Conservation (phyloP, 2,329 filamentous ascomycete species). For the Massarina eburnea region DNA sequence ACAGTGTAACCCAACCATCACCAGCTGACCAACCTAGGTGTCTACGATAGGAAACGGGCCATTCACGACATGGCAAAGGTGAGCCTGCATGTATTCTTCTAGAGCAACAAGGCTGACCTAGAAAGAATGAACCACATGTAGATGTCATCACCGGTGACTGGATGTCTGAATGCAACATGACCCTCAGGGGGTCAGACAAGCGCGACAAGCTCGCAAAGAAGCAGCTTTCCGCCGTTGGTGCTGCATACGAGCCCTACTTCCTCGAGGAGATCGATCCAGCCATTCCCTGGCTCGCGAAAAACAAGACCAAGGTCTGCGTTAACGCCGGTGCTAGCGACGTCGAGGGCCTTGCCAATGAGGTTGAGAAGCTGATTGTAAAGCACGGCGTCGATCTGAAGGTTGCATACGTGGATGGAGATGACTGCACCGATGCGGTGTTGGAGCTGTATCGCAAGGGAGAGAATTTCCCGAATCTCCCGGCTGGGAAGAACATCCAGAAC, state of each 20-base stretch:
- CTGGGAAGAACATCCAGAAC: slow-evolving; percentile 24
- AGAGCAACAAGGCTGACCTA: slow-evolving; percentile 4
- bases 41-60: slow-evolving; percentile 23
- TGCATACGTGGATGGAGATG: slow-evolving; percentile 49
- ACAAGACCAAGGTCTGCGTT: slow-evolving; percentile 22
- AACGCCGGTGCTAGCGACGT: slow-evolving; percentile 25
- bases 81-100: neutral
- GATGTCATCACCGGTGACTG: slow-evolving; percentile 28
- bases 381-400: slow-evolving; percentile 38
- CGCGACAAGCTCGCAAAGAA: slow-evolving; percentile 21
- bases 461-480: slow-evolving; percentile 22
- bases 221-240: slow-evolving; percentile 18
- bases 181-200: slow-evolving; percentile 21
- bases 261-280: slow-evolving; percentile 24
- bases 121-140: slow-evolving; percentile 21
- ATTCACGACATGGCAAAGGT: slow-evolving; percentile 26
- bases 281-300: slow-evolving; percentile 24
- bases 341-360: slow-evolving; percentile 16
- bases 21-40: slow-evolving; percentile 8
- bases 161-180: slow-evolving; percentile 33
- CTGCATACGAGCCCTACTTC: slow-evolving; percentile 24
- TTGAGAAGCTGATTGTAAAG: slow-evolving; percentile 17
- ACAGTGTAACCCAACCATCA: neutral
- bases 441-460: slow-evolving; percentile 22
- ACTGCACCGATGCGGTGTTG: slow-evolving; percentile 37